Base-by-base conservation (phyloP, 2,329 filamentous ascomycete species). In the Calycina herbarum region DNA sequence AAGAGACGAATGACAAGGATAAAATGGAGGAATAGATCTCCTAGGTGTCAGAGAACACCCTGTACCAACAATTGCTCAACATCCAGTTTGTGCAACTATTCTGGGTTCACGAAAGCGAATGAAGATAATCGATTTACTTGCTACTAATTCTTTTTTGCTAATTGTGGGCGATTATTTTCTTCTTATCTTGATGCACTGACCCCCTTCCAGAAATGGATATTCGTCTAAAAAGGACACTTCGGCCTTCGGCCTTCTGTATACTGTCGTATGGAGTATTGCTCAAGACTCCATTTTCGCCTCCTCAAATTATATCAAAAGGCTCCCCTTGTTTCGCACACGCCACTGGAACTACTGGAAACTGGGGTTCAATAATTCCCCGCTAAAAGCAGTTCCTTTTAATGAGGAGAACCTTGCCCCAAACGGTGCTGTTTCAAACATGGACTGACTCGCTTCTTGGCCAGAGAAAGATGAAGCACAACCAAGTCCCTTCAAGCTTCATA, bases 1-100 rank as follows among this genome's bases (percentile, higher is more conserved):
- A 95, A 17, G 89, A 92, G 65, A 82, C 81, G 59, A 77, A 84
- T 66, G 86, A 86, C 73, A 80, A 76, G 35, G 91, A 94, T 75
- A 93, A 92, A 84, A 97, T 97, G 93, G 91, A 96, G 81, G 92
- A 95, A 79, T 96, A 89, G 79, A 78, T 61, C 60, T 59, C 60
- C 54, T 68, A 70, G 65, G 68, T 70, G 68, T 57, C 62, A 58
- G 63, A 58, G 56, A 70, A 57, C 67, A 68, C 70, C 66, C 66
- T 76, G 74, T 76, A 76, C 68, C 69, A 75, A 73, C 67, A 75
- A 13, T 61, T 61, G 63, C 59, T 65, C 67, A 67, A 64, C 64
- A 56, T 67, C 68, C 60, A 54, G 20, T 51, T 65, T 67, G 61
- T 60, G 61, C 58, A 64, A 64, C 24, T 38, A 57, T 48, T 24